These are phyloP conservation scores for Penicillium thymicola DNA, from an alignment of 2,329 filamentous ascomycete species.

Conservation along the genomic window DNA sequence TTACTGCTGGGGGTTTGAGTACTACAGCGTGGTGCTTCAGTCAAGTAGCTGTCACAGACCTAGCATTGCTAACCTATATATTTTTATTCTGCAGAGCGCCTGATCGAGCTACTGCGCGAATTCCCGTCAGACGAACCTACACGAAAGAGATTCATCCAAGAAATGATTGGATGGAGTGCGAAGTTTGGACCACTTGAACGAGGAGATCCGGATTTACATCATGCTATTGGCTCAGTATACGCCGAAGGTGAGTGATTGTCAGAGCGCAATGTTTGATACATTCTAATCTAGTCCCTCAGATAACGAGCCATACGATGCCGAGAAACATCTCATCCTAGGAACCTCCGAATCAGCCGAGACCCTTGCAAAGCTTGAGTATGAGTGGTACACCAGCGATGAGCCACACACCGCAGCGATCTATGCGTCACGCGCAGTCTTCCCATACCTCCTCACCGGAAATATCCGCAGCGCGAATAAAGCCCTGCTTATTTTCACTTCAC, in stretches of 20 bases:
- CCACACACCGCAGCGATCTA: conserved; percentile 84
- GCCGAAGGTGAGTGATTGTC: conserved; percentile 60
- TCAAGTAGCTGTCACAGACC: not conserved
- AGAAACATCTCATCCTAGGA: conserved; percentile 82
- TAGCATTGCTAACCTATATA: conserved; percentile 6
- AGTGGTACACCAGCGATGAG: conserved; percentile 88
- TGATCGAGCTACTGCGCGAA: conserved; percentile 74
- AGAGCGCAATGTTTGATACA: not conserved
- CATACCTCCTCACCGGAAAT: conserved; percentile 88
- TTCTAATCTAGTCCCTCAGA: conserved; percentile 50
- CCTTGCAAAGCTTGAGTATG: conserved; percentile 79
- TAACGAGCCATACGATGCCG: conserved; percentile 87
- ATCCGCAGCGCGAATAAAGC: conserved; percentile 82
- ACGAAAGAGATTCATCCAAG: conserved; percentile 84
- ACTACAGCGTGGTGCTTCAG: not conserved
- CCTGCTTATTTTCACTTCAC: conserved; percentile 70
- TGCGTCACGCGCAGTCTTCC: conserved; percentile 79
- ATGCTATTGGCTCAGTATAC: conserved; percentile 81
- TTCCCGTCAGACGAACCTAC: conserved; percentile 84
- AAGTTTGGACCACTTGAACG: conserved; percentile 83
- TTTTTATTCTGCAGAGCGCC: conserved; percentile 44
- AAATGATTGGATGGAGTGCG: conserved; percentile 83
- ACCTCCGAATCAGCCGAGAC: conserved; percentile 82
- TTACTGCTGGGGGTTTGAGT: not conserved
- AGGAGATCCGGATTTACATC: conserved; percentile 91